Conservation (phyloP, 129 eudicot genomes). For the Kitagawia praeruptora region DNA sequence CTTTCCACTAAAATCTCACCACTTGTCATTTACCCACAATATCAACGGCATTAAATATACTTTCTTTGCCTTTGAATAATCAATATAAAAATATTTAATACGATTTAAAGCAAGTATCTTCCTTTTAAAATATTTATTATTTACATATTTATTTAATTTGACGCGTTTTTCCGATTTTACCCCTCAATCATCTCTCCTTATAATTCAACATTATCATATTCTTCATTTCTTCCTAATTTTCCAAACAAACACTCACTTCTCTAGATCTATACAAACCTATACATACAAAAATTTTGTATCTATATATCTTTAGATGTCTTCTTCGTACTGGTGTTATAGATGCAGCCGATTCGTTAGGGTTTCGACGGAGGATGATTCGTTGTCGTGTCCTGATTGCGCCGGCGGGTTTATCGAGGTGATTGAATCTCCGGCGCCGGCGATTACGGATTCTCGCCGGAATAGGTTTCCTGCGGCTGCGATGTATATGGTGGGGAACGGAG, state of each 20-base stretch:
- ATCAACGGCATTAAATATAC: background rate
- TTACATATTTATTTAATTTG: background rate
- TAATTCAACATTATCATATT: constrained; percentile 4
- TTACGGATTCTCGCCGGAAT: constrained; percentile 39
- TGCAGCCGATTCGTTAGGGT: constrained; percentile 57
- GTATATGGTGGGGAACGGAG: constrained; percentile 45
- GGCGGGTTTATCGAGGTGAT: constrained; percentile 60
- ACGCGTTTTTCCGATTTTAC: constrained; percentile 28
- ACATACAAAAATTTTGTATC: background rate
- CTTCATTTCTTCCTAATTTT: background rate
- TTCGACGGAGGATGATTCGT: constrained; percentile 25
- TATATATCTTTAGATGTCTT: constrained; percentile 28
- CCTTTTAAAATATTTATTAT: no score
- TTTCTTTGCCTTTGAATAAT: no score
- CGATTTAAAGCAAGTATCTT: no score
- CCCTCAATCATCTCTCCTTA: constrained; percentile 15
- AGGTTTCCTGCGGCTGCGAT: constrained; percentile 73
- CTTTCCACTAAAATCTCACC: background rate
- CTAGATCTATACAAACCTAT: background rate
- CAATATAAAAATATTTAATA: no score
- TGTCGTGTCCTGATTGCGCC: constrained; percentile 73
- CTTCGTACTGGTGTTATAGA: constrained; percentile 81
- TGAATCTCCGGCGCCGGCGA: constrained; percentile 33
- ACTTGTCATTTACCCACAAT: background rate
- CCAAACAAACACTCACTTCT: background rate